These are phyloP conservation scores for Bruguiera parviflora DNA, from an alignment of 345 rosid genomes.

Conservation along the genomic window DNA sequence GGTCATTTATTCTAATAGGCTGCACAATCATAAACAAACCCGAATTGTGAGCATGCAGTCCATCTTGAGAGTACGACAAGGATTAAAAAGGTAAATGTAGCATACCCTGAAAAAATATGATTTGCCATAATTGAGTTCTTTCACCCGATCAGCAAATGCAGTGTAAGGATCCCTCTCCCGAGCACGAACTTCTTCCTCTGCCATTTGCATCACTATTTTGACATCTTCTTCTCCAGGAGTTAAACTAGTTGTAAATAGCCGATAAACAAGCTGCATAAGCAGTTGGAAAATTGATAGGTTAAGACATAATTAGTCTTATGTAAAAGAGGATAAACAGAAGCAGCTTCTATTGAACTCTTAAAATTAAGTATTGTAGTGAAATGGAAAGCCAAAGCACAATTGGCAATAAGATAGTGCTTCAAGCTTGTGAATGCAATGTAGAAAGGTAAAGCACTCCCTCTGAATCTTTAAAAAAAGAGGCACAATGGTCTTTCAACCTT, in stretches of 20 bases:
- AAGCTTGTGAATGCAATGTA: neutral
- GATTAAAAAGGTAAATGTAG: constrained; percentile 12
- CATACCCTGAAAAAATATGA: constrained; percentile 88
- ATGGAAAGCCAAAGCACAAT: too few species aligned
- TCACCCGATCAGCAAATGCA: constrained; percentile 76
- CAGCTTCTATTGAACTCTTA: neutral
- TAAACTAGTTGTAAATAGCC: constrained; percentile 70
- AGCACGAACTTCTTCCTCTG: constrained; percentile 82
- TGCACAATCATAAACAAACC: constrained; percentile 35
- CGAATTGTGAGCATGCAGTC: constrained; percentile 4
- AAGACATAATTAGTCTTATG: neutral
- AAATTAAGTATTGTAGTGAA: neutral
- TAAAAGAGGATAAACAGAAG: neutral
- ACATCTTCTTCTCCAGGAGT: constrained; percentile 84
- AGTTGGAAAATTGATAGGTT: constrained; percentile 1
- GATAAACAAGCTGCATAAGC: constrained; percentile 74
- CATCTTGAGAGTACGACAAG: constrained; percentile 8
- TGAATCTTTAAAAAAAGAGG: neutral
- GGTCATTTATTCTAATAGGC: constrained; percentile 75
- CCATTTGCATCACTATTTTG: constrained; percentile 87
- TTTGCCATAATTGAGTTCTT: constrained; percentile 83
- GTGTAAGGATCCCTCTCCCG: constrained; percentile 90
- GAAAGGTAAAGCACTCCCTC: neutral
- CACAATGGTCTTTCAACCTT: too few species aligned
- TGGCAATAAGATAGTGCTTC: neutral